Base-by-base conservation (phyloP, 495 filamentous ascomycete species). In the Penicillium goetzii region DNA sequence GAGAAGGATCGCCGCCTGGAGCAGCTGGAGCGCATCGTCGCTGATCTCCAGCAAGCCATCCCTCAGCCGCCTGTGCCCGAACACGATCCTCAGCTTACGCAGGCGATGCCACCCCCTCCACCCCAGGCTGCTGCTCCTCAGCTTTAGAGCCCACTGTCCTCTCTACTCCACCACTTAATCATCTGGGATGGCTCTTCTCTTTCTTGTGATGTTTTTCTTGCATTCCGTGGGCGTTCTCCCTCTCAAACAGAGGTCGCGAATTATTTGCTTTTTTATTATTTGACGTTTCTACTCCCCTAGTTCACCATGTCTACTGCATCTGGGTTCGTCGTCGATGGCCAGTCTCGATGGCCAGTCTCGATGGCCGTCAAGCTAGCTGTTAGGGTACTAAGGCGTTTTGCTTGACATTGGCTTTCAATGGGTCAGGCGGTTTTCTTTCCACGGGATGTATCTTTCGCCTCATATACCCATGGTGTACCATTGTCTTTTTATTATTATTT, bases 1-100 rank as follows among this genome's bases (percentile, higher is more conserved):
- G 80, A 84, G 65, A 82, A 82, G 58, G 80, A 82, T 52, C 77
- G 75, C 9, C 77, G 80, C 10, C 67, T 82, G 40, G 72, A 78
- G 55, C 78, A 82, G 49, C 64, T 82, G 47, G 80, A 82, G 69
- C 71, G 76, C 26, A 75, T 80, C 56, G 80, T 82, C n/a, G 67
- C 76, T 4, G 77, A 72, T 9, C 64, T 82, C 49, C 78, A 80
- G 64, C 77, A 80, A 60, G 72, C 74, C 38, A 74, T 82, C 4
- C 75, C 80, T 2, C 78, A 80, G 64, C 56, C 61, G 17, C 36
- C 65, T 15, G 59, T 57, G 28, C 53, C 68, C 14, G 71, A 63
- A 19, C 62, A 60, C 25, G 68, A 69, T 4, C 19, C 63, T 10
- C 63, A 67, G 50, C 34, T 69, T 19, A 40, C 66, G 4, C 66